Evolutionary conservation across 1,284 basidiomycete genomes (phyloP), one percentile per base, ranked within the genome.

Genomic region (Sphagnurus paluster): DNA sequence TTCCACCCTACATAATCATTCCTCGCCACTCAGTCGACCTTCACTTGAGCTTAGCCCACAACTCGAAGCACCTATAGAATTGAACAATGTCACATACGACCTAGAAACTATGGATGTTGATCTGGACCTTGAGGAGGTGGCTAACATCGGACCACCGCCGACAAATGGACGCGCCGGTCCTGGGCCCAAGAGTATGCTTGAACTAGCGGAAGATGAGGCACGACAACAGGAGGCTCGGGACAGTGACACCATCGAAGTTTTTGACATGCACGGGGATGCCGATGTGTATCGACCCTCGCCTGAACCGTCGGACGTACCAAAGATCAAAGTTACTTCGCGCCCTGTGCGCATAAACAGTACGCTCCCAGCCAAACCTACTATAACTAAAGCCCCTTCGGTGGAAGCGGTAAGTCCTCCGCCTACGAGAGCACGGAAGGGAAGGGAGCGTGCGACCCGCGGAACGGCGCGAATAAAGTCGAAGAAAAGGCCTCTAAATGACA

Each of bases 131-230:
- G 71, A 70, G 51, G 64, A 65, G 39, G 56, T 56, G 25, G 52
- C 50, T 33, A 51, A 44, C 43, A 34, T 55, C 19, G 26, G 19
- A n/a, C 30, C 42, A 2, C 24, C 6, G 20, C 16, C 17, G 9
- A 21, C 26, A 21, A 20, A 36, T 17, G 57, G 30, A 10, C 28
- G 55, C 44, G 50, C 47, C 13, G n/a, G 48, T 43, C 52, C 34
- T 19, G 58, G 60, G 23, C 60, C 80, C 13, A 82, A 76, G 63
- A 78, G 80, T 13, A 83, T 90, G 82, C 72, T 72, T 20, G 76
- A 87, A 55, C 70, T 89, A 29, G 86, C 84, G 10, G 79, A 82
- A 52, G 75, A 68, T 42, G 65, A 63, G 14, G 62, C 58, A 17
- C 57, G 54, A 32, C 54, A 54, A 42, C 50, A 36, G 16, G 52